A percentile compares a stretch with the other conserved stretches of the same genome.
phyloP scores from a whole-genome alignment of 192 early-diverging fungal genomes.

The Coemansia sp. region DNA sequence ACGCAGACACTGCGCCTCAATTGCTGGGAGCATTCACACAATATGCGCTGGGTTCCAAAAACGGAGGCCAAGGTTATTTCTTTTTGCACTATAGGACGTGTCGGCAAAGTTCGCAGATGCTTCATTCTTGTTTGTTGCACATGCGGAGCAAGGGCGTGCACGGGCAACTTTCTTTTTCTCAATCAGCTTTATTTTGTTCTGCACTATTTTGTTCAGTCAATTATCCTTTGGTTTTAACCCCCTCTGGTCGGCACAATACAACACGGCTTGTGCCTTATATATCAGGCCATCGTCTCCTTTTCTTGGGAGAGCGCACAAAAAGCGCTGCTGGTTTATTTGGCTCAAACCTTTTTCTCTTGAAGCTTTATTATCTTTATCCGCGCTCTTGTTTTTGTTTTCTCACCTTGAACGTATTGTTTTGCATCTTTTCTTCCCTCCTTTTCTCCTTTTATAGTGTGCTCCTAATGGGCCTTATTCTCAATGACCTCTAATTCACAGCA shows the following conservation, averaged over 20 bases:
- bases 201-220: slow-evolving; percentile 5
- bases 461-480: slow-evolving; percentile 22
- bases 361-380: neutral
- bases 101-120: neutral
- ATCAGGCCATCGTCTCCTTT: neutral
- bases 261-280: neutral
- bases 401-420: slow-evolving; percentile 3
- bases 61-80: neutral
- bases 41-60: neutral
- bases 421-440: neutral
- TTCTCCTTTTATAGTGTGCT: neutral
- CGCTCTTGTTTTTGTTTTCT: slow-evolving; percentile 1
- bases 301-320: neutral
- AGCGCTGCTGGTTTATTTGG: neutral
- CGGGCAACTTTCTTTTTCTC: neutral
- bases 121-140: slow-evolving; percentile 8
- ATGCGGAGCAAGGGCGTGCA: neutral
- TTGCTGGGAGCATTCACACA: neutral
- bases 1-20: neutral
- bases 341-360: neutral
- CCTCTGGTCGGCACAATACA: neutral
- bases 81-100: neutral
- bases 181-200: neutral
- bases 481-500: slow-evolving; percentile 49
- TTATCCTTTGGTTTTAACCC: neutral